Evolutionary conservation across 352 stramenopile species (phyloP).

Genomic region (Globisporangium cystogenes): DNA sequence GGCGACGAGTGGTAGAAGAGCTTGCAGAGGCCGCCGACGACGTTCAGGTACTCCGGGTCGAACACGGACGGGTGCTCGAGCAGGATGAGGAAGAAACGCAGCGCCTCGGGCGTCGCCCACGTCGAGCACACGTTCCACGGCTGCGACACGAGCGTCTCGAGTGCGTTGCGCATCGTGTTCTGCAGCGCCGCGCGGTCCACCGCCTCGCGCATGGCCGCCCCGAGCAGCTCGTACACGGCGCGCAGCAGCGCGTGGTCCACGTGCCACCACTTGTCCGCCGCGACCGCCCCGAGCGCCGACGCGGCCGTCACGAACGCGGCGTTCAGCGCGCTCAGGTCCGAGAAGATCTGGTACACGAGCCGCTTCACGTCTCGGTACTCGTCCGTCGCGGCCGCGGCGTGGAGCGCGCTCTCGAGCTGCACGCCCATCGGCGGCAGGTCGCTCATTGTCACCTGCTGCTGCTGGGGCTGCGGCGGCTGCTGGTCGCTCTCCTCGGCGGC

Average conservation of each 20-base stretch:
- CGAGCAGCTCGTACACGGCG: conserved; percentile 40
- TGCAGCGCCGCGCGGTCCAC: conserved; percentile 42
- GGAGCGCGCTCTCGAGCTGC: conserved; percentile 37
- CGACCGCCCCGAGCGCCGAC: conserved; percentile 2
- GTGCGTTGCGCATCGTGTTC: conserved; percentile 68
- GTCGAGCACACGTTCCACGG: conserved; percentile 74
- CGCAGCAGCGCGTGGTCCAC: conserved; percentile 37
- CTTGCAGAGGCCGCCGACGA: conserved; percentile 61
- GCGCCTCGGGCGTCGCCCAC: conserved; percentile 31
- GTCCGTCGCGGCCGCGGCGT: conserved; percentile 24
- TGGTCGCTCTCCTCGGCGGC: background rate
- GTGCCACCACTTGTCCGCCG: conserved; percentile 38
- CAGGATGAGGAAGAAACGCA: conserved; percentile 71
- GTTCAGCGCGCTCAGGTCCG: conserved; percentile 49
- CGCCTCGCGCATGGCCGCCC: conserved; percentile 22
- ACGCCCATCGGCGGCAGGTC: conserved; percentile 21
- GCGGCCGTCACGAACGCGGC: conserved; percentile 28
- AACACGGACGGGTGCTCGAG: conserved; percentile 73
- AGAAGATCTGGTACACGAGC: conserved; percentile 72
- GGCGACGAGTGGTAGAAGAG: conserved; percentile 58
- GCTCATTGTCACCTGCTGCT: background rate
- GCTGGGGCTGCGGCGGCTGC: background rate
- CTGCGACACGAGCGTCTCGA: conserved; percentile 62
- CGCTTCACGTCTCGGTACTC: conserved; percentile 53
- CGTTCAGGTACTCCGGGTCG: conserved; percentile 69